Percentiles rank a stretch among this genome's conserved stretches.
Evolutionary conservation across 1,284 basidiomycete species (phyloP).

Genomic region (Sporisorium exsertum): DNA sequence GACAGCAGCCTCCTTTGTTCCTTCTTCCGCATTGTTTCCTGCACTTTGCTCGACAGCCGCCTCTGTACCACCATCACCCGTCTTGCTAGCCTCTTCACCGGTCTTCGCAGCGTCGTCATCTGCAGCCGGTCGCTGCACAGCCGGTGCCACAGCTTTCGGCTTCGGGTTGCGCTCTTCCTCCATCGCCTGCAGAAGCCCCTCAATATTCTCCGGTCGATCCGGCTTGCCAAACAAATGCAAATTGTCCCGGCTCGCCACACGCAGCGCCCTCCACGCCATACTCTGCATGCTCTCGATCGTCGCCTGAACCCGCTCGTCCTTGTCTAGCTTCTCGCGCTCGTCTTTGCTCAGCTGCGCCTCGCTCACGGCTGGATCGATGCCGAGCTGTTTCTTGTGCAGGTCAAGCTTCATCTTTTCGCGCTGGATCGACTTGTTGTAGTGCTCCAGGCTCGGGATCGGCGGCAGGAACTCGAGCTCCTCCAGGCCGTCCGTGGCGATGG

Average conservation of each 20-base stretch:
- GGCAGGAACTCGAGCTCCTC: slow-evolving; percentile 63
- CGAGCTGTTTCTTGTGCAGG: slow-evolving; percentile 52
- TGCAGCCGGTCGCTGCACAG: slow-evolving; percentile 1
- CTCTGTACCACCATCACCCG: neutral
- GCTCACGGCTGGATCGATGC: slow-evolving; percentile 27
- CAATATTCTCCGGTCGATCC: slow-evolving; percentile 50
- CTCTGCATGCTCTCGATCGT: slow-evolving; percentile 51
- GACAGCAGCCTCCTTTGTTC: neutral
- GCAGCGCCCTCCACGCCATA: slow-evolving; percentile 61
- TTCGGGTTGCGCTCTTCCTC: slow-evolving; percentile 44
- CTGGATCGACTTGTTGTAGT: slow-evolving; percentile 54
- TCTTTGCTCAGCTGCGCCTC: slow-evolving; percentile 35
- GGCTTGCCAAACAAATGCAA: slow-evolving; percentile 53
- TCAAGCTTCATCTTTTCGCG: slow-evolving; percentile 53
- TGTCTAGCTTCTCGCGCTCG: slow-evolving; percentile 29
- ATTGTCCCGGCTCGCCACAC: slow-evolving; percentile 43
- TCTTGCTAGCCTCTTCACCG: neutral
- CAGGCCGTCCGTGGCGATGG: slow-evolving; percentile 58
- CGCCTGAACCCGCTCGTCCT: slow-evolving; percentile 33
- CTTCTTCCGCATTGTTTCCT: neutral
- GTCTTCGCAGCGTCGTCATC: slow-evolving; percentile 1
- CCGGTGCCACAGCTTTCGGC: slow-evolving; percentile 13
- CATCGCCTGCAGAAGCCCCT: slow-evolving; percentile 45
- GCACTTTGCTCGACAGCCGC: neutral
- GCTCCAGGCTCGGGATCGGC: slow-evolving; percentile 46